Evolutionary conservation across 2,329 filamentous ascomycete species (phyloP).

Genomic region (Neopestalotiopsis rosae): DNA sequence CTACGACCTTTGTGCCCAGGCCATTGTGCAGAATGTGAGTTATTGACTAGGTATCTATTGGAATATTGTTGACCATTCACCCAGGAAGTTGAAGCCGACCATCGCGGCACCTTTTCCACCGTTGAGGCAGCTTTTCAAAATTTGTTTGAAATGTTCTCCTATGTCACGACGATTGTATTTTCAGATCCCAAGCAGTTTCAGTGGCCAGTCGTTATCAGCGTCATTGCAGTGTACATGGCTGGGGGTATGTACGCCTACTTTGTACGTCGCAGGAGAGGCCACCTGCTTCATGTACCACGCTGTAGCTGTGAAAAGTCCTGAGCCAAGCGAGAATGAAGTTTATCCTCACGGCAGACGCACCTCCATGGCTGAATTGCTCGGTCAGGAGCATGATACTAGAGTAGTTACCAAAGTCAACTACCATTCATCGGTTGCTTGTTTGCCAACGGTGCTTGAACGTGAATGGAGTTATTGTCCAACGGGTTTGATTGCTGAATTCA

Average conservation of each 20-base stretch:
- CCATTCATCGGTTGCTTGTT: too few species aligned
- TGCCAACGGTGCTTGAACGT: too few species aligned
- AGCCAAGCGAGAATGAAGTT: neutral
- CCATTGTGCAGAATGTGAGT: conserved; percentile 64
- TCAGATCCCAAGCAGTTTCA: conserved; percentile 67
- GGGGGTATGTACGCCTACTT: conserved; percentile 60
- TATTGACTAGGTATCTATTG: neutral
- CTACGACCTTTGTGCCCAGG: conserved; percentile 65
- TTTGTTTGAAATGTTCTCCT: conserved; percentile 72
- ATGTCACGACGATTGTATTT: conserved; percentile 68
- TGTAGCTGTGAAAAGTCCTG: conserved; percentile 5
- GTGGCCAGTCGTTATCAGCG: conserved; percentile 65
- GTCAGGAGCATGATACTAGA: too few species aligned
- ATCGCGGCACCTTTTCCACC: conserved; percentile 71
- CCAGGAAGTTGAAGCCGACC: conserved; percentile 58
- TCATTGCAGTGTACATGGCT: conserved; percentile 54
- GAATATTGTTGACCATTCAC: conserved; percentile 3
- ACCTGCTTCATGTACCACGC: conserved; percentile 56
- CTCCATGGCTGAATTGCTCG: too few species aligned
- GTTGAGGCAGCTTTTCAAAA: conserved; percentile 73
- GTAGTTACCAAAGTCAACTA: too few species aligned
- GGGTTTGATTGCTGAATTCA: too few species aligned
- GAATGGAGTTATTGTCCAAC: too few species aligned
- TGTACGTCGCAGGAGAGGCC: conserved; percentile 62
- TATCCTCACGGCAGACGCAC: too few species aligned